A percentile compares a stretch with the other conserved stretches of the same genome.
These are phyloP conservation scores for Botrytis galanthina DNA, from an alignment of 2,329 filamentous ascomycete genomes.

Conservation along the genomic window DNA sequence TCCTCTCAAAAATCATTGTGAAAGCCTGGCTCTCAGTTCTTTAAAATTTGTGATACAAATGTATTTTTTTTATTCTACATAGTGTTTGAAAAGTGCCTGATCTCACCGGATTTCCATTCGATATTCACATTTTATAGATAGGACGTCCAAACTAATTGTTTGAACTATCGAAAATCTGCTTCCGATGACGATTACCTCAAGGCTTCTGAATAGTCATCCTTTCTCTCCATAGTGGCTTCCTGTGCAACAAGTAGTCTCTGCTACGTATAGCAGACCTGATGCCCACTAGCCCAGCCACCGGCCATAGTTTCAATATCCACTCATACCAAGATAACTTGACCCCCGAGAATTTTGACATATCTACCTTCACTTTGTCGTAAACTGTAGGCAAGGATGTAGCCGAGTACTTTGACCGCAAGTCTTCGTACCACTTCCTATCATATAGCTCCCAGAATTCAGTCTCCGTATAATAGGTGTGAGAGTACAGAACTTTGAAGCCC, in stretches of 20 bases:
- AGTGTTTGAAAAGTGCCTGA: too few species aligned
- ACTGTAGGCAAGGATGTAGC: not conserved
- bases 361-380: slow-evolving; percentile 1
- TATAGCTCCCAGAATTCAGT: not conserved
- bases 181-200: too few species aligned
- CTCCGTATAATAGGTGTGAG: not conserved
- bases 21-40: too few species aligned
- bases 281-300: not conserved
- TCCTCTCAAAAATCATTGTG: too few species aligned
- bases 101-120: too few species aligned
- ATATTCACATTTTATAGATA: too few species aligned
- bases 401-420: not conserved
- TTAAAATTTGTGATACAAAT: too few species aligned
- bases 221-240: not conserved
- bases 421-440: not conserved
- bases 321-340: not conserved
- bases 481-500: not conserved
- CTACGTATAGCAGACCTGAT: not conserved
- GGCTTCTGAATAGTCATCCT: not conserved
- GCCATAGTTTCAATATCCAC: not conserved
- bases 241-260: not conserved
- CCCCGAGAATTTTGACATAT: not conserved
- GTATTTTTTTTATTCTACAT: too few species aligned
- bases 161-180: too few species aligned
- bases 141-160: too few species aligned